Conservation (phyloP, 352 stramenopile species). For the Blastocystis hominis region DNA sequence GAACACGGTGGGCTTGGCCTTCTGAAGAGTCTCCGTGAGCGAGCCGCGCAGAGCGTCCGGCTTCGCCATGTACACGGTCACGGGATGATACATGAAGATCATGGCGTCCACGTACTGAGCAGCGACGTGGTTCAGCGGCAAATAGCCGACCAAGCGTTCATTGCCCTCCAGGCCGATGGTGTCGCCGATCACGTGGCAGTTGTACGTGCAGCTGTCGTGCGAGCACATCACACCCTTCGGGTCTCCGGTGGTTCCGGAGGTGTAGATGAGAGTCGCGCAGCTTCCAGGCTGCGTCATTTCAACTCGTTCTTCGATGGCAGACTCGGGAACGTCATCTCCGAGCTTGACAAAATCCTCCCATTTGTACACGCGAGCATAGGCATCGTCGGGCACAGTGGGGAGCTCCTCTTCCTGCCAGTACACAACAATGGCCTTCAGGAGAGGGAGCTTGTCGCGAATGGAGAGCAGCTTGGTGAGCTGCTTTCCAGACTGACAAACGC, state of each 20-base stretch:
- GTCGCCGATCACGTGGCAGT: conserved; percentile 24
- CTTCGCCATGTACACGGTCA: conserved; percentile 70
- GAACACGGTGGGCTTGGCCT: conserved; percentile 71
- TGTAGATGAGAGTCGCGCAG: conserved; percentile 74
- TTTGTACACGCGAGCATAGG: conserved; percentile 62
- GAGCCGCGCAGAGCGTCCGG: conserved; percentile 70
- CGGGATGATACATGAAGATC: conserved; percentile 63
- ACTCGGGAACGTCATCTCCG: conserved; percentile 57
- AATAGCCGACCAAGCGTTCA: conserved; percentile 61
- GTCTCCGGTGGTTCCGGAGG: conserved; percentile 71
- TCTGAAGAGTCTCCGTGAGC: conserved; percentile 67
- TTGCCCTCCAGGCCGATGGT: conserved; percentile 61
- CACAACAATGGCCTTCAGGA: conserved; percentile 83
- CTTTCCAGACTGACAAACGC: conserved; percentile 79
- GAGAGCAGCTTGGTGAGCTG: conserved; percentile 84
- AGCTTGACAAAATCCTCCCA: conserved; percentile 67
- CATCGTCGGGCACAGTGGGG: conserved; percentile 13
- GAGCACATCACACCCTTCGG: conserved; percentile 75
- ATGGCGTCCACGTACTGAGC: conserved; percentile 65
- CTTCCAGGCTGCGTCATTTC: conserved; percentile 62
- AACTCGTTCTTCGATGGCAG: conserved; percentile 50
- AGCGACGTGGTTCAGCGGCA: conserved; percentile 66
- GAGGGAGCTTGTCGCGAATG: conserved; percentile 73
- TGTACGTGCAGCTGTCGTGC: conserved; percentile 65
- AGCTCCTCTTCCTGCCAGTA: conserved; percentile 71